Base-by-base conservation (phyloP, 192 early-diverging fungal species). In the Neocallimastix lanati region DNA sequence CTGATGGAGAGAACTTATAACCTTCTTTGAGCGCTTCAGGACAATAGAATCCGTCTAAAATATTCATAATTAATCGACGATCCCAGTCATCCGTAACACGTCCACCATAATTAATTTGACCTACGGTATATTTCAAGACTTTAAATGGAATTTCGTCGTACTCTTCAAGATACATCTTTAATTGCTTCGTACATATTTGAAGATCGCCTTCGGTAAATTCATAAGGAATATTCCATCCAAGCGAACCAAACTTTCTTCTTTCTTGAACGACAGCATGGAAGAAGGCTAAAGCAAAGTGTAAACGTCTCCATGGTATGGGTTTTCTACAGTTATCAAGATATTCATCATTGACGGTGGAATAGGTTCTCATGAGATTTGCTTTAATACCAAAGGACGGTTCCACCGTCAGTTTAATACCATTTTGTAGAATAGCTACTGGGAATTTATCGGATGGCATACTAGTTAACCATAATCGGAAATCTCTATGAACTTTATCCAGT, bases 361-460 rank as follows among this genome's bases (percentile, higher is more conserved):
- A 89, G 18, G 85, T 90, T 50, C 88, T 78, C 82, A 90, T 77
- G 3, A 90, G 78, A 67, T 90, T 90, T 0, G 88, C 88, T 81
- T 90, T 90, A 78, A 90, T 88, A 29, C 88, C 88, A 79, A 87
- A 88, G n/a, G 88, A 88, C 13, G 88, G 88, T 77, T 90, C 88
- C 79, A 90, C 77, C 29, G 88, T 90, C 76, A 87, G 87, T 77
- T 90, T 90, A 25, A 90, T 86, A 28, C 88, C 88, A 78, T 89
- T 90, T 79, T 89, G 88, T 21, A 90, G 81, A 28, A 90, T 90
- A 16, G 86, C 88, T 14, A 89, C 87, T 18, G 88, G 88, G 82
- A 90, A 90, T 79, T 90, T 89, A 14, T 86, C 83, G 0, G 88
- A 86, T 35, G 88, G 88, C 82, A 89, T 88, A 12, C 87, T 88